phyloP scores from a whole-genome alignment of 495 filamentous ascomycete species.

The Daldinia vernicosa region DNA sequence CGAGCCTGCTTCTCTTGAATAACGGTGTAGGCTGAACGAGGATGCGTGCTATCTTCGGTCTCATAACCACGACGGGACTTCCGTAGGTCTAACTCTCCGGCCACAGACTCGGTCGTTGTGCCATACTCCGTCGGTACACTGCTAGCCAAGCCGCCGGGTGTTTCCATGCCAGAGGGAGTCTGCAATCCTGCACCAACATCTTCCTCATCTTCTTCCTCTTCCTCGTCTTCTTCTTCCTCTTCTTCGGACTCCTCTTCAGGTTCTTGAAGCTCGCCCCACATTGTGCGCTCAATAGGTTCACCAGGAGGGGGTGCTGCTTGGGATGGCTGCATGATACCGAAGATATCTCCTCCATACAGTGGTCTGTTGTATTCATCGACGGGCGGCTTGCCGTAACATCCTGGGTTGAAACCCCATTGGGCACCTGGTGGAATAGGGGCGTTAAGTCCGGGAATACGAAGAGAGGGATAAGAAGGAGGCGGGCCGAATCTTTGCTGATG shows the following conservation, averaged over 20 bases:
- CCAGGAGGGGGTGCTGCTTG: constrained; percentile 66
- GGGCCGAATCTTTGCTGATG: constrained; percentile 94
- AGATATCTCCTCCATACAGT: constrained; percentile 92
- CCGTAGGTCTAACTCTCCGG: constrained; percentile 89
- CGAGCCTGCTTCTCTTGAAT: constrained; percentile 85
- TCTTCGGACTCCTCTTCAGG: constrained; percentile 84
- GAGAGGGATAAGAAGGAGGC: constrained; percentile 88
- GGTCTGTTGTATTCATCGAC: constrained; percentile 91
- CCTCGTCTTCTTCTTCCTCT: constrained; percentile 73
- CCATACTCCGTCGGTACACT: constrained; percentile 80
- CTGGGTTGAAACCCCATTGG: constrained; percentile 93
- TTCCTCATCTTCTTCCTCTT: constrained; percentile 78
- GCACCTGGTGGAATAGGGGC: constrained; percentile 95
- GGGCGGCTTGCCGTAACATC: constrained; percentile 95
- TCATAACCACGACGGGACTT: constrained; percentile 88
- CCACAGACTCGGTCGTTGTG: constrained; percentile 71
- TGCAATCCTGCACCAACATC: constrained; percentile 72
- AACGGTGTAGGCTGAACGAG: constrained; percentile 84
- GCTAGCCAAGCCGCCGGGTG: constrained; percentile 81
- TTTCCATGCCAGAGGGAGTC: constrained; percentile 80
- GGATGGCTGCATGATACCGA: constrained; percentile 77
- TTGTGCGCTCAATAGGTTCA: constrained; percentile 84
- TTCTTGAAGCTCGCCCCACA: constrained; percentile 94
- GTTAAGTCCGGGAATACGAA: constrained; percentile 94
- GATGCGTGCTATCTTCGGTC: constrained; percentile 80